Conservation (phyloP, 805 yeast genomes). For the Yarrowia keelungensis region DNA sequence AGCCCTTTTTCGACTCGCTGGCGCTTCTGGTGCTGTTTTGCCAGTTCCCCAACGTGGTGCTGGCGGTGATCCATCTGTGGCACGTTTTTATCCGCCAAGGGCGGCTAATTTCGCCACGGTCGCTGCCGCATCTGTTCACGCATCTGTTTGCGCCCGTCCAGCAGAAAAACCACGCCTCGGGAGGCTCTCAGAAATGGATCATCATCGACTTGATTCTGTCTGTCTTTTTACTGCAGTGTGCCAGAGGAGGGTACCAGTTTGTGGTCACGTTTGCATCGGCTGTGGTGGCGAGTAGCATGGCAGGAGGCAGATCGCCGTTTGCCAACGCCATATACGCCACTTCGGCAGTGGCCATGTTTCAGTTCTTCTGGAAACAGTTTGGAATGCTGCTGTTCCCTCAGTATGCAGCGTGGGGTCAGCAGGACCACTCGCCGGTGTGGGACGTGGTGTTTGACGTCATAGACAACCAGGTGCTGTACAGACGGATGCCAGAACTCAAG, state of each 20-base stretch:
- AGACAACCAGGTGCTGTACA: conserved; percentile 35
- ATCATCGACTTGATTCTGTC: conserved; percentile 29
- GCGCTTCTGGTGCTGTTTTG: conserved; percentile 26
- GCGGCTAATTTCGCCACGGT: conserved; percentile 15
- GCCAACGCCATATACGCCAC: conserved; percentile 49
- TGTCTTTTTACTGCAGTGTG: conserved; percentile 19
- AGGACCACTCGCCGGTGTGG: conserved; percentile 28
- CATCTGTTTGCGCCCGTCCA: conserved; percentile 23
- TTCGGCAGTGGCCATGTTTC: conserved; percentile 44
- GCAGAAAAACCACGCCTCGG: background rate
- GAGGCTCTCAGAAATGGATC: conserved; percentile 24
- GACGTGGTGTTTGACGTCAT: conserved; percentile 28
- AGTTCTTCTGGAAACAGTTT: conserved; percentile 43
- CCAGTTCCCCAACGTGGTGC: conserved; percentile 32
- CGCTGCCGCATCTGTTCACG: conserved; percentile 27
- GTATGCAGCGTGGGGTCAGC: conserved; percentile 34
- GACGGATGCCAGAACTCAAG: conserved; percentile 27
- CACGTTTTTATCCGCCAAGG: conserved; percentile 31
- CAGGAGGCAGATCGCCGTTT: conserved; percentile 47
- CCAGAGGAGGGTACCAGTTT: conserved; percentile 34
- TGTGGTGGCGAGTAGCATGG: conserved; percentile 47
- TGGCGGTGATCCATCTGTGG: conserved; percentile 31
- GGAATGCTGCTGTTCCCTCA: conserved; percentile 42
- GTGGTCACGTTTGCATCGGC: conserved; percentile 48
- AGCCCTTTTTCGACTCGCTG: conserved; percentile 36